Percentiles rank a stretch among this genome's conserved stretches.
Conservation (phyloP, 2,329 filamentous ascomycete species). For the Aureobasidium lini region DNA sequence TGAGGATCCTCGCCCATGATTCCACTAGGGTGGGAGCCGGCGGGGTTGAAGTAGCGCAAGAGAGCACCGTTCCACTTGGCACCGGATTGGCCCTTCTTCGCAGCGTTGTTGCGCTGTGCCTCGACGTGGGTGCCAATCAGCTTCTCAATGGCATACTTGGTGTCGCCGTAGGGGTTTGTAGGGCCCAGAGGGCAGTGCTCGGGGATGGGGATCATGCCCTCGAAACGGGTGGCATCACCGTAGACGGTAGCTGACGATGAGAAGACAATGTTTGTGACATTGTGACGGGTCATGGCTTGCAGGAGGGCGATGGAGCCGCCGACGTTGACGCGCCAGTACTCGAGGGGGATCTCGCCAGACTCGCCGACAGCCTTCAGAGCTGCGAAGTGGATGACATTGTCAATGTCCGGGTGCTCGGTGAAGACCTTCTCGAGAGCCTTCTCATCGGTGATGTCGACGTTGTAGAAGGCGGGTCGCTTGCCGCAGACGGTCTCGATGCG, state of each 20-base stretch:
- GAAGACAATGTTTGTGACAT: constrained; percentile 96
- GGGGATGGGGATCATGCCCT: constrained; percentile 98
- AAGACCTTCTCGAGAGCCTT: constrained; percentile 79
- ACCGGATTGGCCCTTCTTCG: constrained; percentile 69
- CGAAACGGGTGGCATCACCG: constrained; percentile 90
- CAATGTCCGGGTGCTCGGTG: constrained; percentile 79
- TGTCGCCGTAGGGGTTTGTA: constrained; percentile 96
- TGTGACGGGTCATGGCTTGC: constrained; percentile 77
- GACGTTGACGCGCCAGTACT: constrained; percentile 98
- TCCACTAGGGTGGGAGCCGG: constrained; percentile 85
- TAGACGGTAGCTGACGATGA: constrained; percentile 97
- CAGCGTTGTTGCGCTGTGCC: constrained; percentile 72
- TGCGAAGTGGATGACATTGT: constrained; percentile 98
- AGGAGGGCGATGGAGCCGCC: constrained; percentile 84
- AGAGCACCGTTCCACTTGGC: constrained; percentile 89
- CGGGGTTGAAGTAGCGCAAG: constrained; percentile 96
- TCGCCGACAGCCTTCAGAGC: constrained; percentile 97
- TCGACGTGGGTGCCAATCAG: constrained; percentile 88
- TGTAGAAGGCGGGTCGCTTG: constrained; percentile 76
- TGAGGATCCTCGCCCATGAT: constrained; percentile 98
- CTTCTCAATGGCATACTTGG: constrained; percentile 84
- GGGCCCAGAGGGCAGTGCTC: constrained; percentile 93
- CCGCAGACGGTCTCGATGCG: constrained; percentile 91
- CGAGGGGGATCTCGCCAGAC: constrained; percentile 84
- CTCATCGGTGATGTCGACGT: constrained; percentile 84